Percentiles rank a stretch among this genome's conserved stretches.
Conservation (phyloP, 495 filamentous ascomycete genomes). For the Hyphodiscus hymeniophilus region DNA sequence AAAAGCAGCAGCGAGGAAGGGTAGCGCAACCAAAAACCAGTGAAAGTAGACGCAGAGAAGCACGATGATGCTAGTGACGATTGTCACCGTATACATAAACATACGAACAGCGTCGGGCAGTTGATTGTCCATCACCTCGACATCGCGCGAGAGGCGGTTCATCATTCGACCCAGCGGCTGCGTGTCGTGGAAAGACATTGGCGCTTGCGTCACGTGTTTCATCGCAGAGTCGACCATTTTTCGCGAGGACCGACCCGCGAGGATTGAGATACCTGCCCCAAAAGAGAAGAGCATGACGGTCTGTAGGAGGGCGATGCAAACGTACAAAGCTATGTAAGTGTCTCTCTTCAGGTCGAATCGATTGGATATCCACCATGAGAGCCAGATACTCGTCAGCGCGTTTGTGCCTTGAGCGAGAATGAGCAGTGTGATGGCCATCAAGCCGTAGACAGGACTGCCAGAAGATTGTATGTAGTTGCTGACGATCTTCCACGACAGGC, state of each 20-base stretch:
- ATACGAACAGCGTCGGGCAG: constrained; percentile 78
- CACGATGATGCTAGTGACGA: constrained; percentile 78
- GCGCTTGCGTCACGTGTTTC: constrained; percentile 67
- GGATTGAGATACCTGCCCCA: constrained; percentile 58
- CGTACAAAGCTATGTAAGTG: constrained; percentile 76
- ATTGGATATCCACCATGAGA: constrained; percentile 72
- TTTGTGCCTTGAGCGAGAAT: constrained; percentile 67
- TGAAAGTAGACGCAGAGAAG: constrained; percentile 74
- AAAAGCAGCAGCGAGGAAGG: constrained; percentile 67
- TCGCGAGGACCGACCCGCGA: constrained; percentile 71
- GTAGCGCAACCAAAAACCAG: constrained; percentile 82
- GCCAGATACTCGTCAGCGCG: constrained; percentile 80
- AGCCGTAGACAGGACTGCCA: constrained; percentile 58
- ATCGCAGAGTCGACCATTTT: constrained; percentile 74
- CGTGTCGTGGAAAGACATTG: constrained; percentile 94
- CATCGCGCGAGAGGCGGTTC: constrained; percentile 89
- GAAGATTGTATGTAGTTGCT: constrained; percentile 67
- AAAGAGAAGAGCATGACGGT: constrained; percentile 58
- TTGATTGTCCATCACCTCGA: constrained; percentile 90
- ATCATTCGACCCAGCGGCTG: constrained; percentile 92
- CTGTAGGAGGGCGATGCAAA: constrained; percentile 68
- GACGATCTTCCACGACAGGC: constrained; percentile 75
- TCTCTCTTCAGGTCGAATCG: constrained; percentile 18
- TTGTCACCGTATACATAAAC: constrained; percentile 62
- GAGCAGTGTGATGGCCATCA: constrained; percentile 54